These are phyloP conservation scores for Hypoxylon sp. DNA, from an alignment of 2,329 filamentous ascomycete genomes.

Conservation along the genomic window DNA sequence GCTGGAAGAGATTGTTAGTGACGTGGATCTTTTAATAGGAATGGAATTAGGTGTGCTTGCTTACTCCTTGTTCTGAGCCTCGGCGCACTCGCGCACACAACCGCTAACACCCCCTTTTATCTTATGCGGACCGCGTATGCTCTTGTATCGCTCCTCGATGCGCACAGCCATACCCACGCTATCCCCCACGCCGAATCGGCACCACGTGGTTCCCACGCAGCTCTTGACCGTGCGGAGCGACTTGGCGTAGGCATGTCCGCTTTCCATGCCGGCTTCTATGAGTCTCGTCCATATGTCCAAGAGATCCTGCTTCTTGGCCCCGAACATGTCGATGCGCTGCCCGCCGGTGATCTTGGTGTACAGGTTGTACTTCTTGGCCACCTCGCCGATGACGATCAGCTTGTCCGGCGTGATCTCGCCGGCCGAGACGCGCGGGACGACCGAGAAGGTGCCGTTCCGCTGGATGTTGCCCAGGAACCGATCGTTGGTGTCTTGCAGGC, in stretches of 20 bases:
- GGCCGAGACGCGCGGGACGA: constrained; percentile 81
- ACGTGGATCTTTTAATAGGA: constrained; percentile 15
- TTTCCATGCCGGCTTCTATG: constrained; percentile 86
- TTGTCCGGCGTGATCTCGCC: constrained; percentile 91
- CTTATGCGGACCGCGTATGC: constrained; percentile 87
- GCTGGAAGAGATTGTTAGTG: constrained; percentile 54
- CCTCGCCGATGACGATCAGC: constrained; percentile 81
- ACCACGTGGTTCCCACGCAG: constrained; percentile 92
- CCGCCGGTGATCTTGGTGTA: constrained; percentile 95
- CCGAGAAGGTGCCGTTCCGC: constrained; percentile 88
- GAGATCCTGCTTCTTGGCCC: constrained; percentile 86
- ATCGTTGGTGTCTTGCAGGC: constrained; percentile 91
- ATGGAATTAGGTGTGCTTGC: constrained; percentile 39
- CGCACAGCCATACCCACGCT: constrained; percentile 90
- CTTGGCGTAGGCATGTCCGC: constrained; percentile 90
- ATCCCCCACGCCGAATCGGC: constrained; percentile 86
- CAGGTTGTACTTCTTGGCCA: constrained; percentile 83
- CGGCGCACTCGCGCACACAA: constrained; percentile 91
- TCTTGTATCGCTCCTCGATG: constrained; percentile 90
- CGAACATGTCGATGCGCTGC: constrained; percentile 93
- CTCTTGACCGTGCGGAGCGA: constrained; percentile 89
- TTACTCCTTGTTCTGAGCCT: constrained; percentile 90
- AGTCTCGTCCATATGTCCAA: constrained; percentile 82
- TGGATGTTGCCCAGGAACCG: constrained; percentile 89
- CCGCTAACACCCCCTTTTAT: constrained; percentile 90